phyloP scores from a whole-genome alignment of 2,329 filamentous ascomycete species.

The Dryadomyces quercus-mongolicae region DNA sequence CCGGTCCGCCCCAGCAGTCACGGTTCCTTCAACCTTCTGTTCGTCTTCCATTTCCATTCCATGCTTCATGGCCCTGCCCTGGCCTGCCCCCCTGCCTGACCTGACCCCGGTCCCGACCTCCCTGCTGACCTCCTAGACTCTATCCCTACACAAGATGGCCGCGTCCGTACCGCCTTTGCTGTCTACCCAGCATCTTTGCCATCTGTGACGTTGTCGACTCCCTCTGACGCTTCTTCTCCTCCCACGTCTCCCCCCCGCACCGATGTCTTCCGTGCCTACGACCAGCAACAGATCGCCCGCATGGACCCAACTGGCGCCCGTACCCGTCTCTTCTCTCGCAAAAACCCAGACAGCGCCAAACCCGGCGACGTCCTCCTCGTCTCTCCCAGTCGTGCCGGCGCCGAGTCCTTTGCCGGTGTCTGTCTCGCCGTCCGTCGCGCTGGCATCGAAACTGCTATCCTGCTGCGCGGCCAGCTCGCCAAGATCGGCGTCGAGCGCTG shows the following conservation, averaged over 20 bases:
- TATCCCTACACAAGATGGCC: slow-evolving; percentile 7
- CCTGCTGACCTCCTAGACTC: slow-evolving; percentile 5
- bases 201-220: not conserved
- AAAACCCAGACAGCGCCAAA: slow-evolving; percentile 67
- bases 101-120: too few species aligned
- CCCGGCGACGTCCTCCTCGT: slow-evolving; percentile 88
- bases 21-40: not conserved
- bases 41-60: not conserved
- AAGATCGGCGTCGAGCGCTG: slow-evolving; percentile 91
- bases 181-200: slow-evolving; percentile 24
- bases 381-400: slow-evolving; percentile 62
- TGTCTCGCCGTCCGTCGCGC: slow-evolving; percentile 76
- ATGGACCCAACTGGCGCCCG: slow-evolving; percentile 82
- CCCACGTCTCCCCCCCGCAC: slow-evolving; percentile 7
- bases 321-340: slow-evolving; percentile 64
- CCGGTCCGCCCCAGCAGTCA: not conserved
- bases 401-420: slow-evolving; percentile 83
- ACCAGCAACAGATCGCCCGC: slow-evolving; percentile 52
- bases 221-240: not conserved
- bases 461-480: slow-evolving; percentile 77
- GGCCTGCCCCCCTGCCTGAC: not conserved
- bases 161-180: slow-evolving; percentile 32
- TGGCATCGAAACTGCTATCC: slow-evolving; percentile 79
- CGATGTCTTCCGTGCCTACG: slow-evolving; percentile 56
- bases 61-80: not conserved